Base-by-base conservation (phyloP, 1,284 basidiomycete genomes). In the Tranzscheliella williamsii region DNA sequence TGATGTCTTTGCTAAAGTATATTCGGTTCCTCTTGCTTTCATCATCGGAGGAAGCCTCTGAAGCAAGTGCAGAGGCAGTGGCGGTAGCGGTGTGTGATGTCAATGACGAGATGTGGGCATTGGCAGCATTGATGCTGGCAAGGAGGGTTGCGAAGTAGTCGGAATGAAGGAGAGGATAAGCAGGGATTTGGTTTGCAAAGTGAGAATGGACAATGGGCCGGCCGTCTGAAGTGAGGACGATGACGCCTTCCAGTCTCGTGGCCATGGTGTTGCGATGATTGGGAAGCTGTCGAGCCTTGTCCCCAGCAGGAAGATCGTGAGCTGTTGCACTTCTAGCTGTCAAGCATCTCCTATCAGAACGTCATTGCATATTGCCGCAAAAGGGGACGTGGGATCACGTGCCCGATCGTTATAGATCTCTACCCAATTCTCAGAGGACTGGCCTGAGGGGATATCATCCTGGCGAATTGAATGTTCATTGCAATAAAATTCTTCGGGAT, bases 171-270 rank as follows among this genome's bases (percentile, higher is more conserved):
- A 91, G 81, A 2, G 91, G 87, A 76, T 91, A 92, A 1, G 87
- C 85, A 0, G 88, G 79, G 9, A 87, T 83, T 39, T 85, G 85
- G 17, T 87, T 85, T 48, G 88, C 86, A 79, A 95, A 96, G 41
- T 89, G 89, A 26, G 91, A 91, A 76, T 92, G 89, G 57, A 94
- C 89, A 60, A 96, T 87, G 26, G 91, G 87, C 43, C 86, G 87
- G 86, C 89, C 88, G 62, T 84, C 83, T 48, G 83, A 82, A 79
- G 92, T 90, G 44, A 94, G 82, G 56, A 94, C 87, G 73, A 95
- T 92, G 56, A 95, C 81, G 11, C 91, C 91, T 79, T 95, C 91
- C 77, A 95, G 29, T 33, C 41, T 33, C 6, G 51, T 52, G 20
- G 52, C 50, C 58, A 62, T 62, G 6, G 11, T 18, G 16, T n/a